Conservation (phyloP, 352 stramenopile species). For the Globisporangium splendens region DNA sequence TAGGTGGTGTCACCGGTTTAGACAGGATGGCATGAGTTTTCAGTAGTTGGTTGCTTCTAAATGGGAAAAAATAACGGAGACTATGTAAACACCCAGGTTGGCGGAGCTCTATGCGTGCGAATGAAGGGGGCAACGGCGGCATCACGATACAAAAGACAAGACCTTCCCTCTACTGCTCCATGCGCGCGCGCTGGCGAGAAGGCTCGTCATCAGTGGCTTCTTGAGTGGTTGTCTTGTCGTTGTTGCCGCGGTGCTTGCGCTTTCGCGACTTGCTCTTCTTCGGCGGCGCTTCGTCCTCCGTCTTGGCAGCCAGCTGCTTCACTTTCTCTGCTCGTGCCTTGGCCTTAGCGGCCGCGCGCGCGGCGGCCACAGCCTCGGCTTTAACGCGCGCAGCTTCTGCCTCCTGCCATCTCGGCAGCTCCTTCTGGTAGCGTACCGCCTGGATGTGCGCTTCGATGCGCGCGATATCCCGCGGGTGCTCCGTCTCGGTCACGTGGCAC, state of each 20-base stretch:
- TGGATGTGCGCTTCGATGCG: constrained; percentile 56
- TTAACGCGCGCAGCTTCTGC: constrained; percentile 32
- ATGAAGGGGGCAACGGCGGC: background rate
- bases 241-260: constrained; percentile 3
- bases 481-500: constrained; percentile 63
- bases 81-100: background rate
- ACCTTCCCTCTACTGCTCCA: background rate
- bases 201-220: constrained; percentile 4
- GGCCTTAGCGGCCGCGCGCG: constrained; percentile 1
- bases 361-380: constrained; percentile 16
- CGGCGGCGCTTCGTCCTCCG: background rate
- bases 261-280: constrained; percentile 9
- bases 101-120: background rate
- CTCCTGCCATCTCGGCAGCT: constrained; percentile 48
- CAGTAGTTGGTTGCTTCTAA: background rate
- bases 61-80: background rate
- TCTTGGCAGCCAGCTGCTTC: constrained; percentile 7
- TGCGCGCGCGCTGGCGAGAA: constrained; percentile 5
- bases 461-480: constrained; percentile 40
- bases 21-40: background rate
- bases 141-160: background rate
- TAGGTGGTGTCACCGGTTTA: background rate
- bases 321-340: constrained; percentile 10
- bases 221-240: background rate
- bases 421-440: constrained; percentile 48